Percentiles rank a stretch among this genome's conserved stretches.
These are phyloP conservation scores for Cyclotella atomus DNA, from an alignment of 108 stramenopile species.

Conservation along the genomic window DNA sequence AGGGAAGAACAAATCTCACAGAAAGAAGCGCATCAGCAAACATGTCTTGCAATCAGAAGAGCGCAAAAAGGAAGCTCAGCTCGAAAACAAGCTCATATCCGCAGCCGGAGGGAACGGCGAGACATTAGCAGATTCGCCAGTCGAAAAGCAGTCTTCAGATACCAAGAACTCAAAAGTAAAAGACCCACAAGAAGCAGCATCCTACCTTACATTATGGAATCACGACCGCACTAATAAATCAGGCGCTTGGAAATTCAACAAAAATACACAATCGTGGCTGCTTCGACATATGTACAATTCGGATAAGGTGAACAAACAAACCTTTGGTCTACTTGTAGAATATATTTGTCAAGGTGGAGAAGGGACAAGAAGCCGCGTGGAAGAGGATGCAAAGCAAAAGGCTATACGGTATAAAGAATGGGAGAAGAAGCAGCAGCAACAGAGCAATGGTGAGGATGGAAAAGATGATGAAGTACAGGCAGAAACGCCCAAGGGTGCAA, in stretches of 20 bases:
- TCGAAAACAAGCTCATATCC: slow-evolving; percentile 14
- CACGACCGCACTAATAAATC: slow-evolving; percentile 32
- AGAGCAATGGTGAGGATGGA: slow-evolving; percentile 8
- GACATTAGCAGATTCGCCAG: slow-evolving; percentile 2
- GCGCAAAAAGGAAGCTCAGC: slow-evolving; percentile 24
- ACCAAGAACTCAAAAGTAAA: slow-evolving; percentile 43
- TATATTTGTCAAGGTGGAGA: slow-evolving; percentile 71
- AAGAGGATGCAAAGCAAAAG: slow-evolving; percentile 63
- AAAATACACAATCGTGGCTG: slow-evolving; percentile 94
- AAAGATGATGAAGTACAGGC: slow-evolving; percentile 1
- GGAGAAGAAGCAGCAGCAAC: slow-evolving; percentile 53
- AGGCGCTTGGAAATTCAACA: slow-evolving; percentile 90
- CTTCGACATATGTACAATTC: slow-evolving; percentile 89
- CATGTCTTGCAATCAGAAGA: slow-evolving; percentile 66
- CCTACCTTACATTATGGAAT: slow-evolving; percentile 74
- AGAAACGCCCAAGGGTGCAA: neutral
- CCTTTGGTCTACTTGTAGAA: slow-evolving; percentile 65
- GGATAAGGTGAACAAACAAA: slow-evolving; percentile 73
- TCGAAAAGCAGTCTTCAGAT: neutral
- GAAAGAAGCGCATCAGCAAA: slow-evolving; percentile 80
- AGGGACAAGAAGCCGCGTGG: slow-evolving; percentile 49
- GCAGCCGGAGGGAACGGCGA: neutral
- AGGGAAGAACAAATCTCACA: slow-evolving; percentile 49
- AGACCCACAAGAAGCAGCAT: slow-evolving; percentile 63
- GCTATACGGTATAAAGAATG: slow-evolving; percentile 78